A percentile compares a stretch with the other conserved stretches of the same genome.
Conservation (phyloP, 805 yeast species). For the Candida alai region DNA sequence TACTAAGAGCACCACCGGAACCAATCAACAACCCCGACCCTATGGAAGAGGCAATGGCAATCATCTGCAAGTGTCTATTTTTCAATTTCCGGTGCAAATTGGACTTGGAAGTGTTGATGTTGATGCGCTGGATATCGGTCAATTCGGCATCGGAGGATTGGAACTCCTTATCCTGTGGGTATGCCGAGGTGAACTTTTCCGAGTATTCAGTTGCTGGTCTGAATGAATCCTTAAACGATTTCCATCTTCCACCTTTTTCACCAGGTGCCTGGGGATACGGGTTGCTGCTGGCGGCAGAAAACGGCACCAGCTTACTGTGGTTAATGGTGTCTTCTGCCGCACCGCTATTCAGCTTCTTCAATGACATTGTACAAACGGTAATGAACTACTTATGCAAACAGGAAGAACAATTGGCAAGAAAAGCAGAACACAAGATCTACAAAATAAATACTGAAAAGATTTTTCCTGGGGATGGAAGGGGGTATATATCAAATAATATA, state of each 20-base stretch:
- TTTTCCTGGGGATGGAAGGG: too few species aligned
- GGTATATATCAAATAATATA: too few species aligned
- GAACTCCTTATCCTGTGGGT: constrained; percentile 16
- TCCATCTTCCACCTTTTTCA: constrained; percentile 41
- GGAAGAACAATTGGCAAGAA: too few species aligned
- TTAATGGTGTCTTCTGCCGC: too few species aligned
- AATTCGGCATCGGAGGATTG: too few species aligned
- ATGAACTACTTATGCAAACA: too few species aligned
- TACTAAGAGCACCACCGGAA: constrained; percentile 33
- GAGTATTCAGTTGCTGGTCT: constrained; percentile 28
- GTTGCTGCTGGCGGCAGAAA: constrained; percentile 1
- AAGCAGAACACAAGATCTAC: too few species aligned
- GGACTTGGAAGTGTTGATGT: constrained; percentile 36
- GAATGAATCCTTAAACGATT: constrained; percentile 47
- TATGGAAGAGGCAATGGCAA: constrained; percentile 41
- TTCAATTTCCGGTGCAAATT: constrained; percentile 33
- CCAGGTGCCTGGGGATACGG: not conserved
- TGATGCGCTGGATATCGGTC: constrained; percentile 38
- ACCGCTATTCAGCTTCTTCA: too few species aligned
- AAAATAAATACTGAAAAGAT: too few species aligned
- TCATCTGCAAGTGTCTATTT: constrained; percentile 39
- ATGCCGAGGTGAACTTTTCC: constrained; percentile 5
- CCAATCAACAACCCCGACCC: constrained; percentile 44
- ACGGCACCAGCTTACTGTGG: not conserved
- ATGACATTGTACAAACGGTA: too few species aligned